A percentile compares a stretch with the other conserved stretches of the same genome.
These are phyloP conservation scores for Neurospora sp. DNA, from an alignment of 495 filamentous ascomycete species.

Conservation along the genomic window DNA sequence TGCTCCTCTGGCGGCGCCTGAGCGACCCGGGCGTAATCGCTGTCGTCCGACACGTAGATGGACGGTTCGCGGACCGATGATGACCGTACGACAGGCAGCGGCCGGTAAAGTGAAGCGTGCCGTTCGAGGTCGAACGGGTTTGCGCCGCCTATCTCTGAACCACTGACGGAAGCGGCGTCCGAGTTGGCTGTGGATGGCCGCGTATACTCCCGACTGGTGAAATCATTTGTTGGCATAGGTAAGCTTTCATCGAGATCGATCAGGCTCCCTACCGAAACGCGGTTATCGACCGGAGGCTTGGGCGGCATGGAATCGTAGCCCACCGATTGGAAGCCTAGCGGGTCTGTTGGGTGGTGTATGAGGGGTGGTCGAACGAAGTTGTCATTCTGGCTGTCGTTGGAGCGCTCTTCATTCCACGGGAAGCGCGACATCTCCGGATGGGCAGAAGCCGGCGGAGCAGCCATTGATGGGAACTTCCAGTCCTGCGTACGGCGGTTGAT, in stretches of 20 bases:
- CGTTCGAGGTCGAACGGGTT: constrained; percentile 47
- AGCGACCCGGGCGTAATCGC: constrained; percentile 26
- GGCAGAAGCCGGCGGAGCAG: constrained; percentile 34
- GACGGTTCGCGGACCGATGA: constrained; percentile 33
- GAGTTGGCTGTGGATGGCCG: constrained; percentile 47
- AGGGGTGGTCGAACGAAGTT: constrained; percentile 32
- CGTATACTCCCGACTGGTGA: constrained; percentile 18
- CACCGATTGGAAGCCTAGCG: constrained; percentile 32
- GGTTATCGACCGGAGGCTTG: constrained; percentile 17
- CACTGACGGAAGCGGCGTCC: constrained; percentile 35
- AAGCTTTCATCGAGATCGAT: constrained; percentile 45
- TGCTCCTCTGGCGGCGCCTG: constrained; percentile 4
- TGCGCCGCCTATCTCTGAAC: constrained; percentile 35
- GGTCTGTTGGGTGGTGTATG: constrained; percentile 42
- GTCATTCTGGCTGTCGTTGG: not conserved
- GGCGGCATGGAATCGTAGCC: constrained; percentile 26
- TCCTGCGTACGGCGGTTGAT: constrained; percentile 45
- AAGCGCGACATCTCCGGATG: constrained; percentile 42
- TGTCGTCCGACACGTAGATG: constrained; percentile 43
- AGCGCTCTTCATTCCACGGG: constrained; percentile 27
- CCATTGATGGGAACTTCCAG: constrained; percentile 51
- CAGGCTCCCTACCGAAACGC: constrained; percentile 34
- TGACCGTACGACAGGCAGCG: constrained; percentile 8
- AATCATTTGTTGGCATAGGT: constrained; percentile 12
- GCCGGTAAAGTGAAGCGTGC: constrained; percentile 41